Base-by-base conservation (phyloP, 345 rosid species). In the Brassica rapa region DNA sequence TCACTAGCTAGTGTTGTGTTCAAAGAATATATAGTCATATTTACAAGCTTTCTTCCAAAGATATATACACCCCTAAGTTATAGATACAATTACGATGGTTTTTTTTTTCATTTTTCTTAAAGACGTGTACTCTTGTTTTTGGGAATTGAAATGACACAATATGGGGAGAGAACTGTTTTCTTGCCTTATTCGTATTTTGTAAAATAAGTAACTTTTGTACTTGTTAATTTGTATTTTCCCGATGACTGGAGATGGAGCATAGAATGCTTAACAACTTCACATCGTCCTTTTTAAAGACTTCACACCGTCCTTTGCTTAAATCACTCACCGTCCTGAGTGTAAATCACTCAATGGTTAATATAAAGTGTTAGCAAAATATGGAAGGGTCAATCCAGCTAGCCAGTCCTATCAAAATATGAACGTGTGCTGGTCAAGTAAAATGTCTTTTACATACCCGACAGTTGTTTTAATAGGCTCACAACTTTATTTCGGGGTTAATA, bases 161-260 rank as follows among this genome's bases (percentile, higher is more conserved):
- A 56, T 56, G 61, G 41, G 27, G 71, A 11, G 71, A 6, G n/a
- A 25, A 14, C 41, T 67, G 27, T 32, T 57, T 57, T 67, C 39
- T 74, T 75, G 55, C 63, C 70, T 33, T 23, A 23, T 46, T 60
- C 37, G 56, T 69, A 9, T 24, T 16, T 65, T 55, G 21, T 19
- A 19, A 19, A 19, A 19, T 19, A 19, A 19, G 21, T 19, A 19
- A 19, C 21, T 19, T 19, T 19, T 19, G 66, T 64, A 64, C 81
- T 77, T 71, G 72, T 30, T 32, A 30, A 25, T 29, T 65, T 56
- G 33, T 71, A 27, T 71, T 43, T 78, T 65, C 61, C 72, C 81
- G 49, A 77, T 66, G 19, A 14, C 49, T 78, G 29, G 41, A 56
- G 61, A 2, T 30, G 3, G 67, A 77, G 16, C 66, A 77, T 62